These are phyloP conservation scores for Sextonia rubra DNA, from an alignment of 164 flowering plant genomes.

Conservation along the genomic window DNA sequence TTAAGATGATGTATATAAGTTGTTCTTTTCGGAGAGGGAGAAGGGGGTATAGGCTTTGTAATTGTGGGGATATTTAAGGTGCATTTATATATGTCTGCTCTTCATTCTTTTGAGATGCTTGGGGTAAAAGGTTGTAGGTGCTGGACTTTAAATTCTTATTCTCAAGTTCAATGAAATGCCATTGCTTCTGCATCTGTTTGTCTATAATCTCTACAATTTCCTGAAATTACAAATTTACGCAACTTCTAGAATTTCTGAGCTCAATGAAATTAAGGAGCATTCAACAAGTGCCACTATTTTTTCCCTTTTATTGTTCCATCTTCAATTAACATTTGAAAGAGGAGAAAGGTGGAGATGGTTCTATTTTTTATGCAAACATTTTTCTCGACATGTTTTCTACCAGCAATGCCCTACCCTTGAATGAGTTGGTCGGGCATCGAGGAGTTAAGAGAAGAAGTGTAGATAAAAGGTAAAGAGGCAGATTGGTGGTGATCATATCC, in stretches of 20 bases:
- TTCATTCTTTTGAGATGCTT: not conserved
- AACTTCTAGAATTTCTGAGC: not conserved
- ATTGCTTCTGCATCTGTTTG: not conserved
- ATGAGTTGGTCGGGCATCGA: too few species aligned
- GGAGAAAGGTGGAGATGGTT: not conserved
- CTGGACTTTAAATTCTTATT: not conserved
- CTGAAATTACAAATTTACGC: not conserved
- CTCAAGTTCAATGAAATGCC: not conserved
- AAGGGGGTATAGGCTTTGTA: not conserved
- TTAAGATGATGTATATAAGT: not conserved
- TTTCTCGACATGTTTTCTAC: too few species aligned
- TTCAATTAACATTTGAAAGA: not conserved
- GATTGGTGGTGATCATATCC: too few species aligned
- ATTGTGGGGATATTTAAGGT: not conserved
- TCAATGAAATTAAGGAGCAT: too few species aligned
- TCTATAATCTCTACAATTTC: too few species aligned
- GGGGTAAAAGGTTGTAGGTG: not conserved
- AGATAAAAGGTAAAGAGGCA: too few species aligned
- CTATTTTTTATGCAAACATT: too few species aligned
- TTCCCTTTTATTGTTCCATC: not conserved
- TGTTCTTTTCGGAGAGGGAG: not conserved
- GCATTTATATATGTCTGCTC: not conserved
- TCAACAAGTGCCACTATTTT: too few species aligned
- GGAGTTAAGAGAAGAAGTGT: too few species aligned
- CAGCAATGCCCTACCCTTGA: too few species aligned